These are phyloP conservation scores for Pyracantha coccinea DNA, from an alignment of 331 rosid genomes.

Conservation along the genomic window DNA sequence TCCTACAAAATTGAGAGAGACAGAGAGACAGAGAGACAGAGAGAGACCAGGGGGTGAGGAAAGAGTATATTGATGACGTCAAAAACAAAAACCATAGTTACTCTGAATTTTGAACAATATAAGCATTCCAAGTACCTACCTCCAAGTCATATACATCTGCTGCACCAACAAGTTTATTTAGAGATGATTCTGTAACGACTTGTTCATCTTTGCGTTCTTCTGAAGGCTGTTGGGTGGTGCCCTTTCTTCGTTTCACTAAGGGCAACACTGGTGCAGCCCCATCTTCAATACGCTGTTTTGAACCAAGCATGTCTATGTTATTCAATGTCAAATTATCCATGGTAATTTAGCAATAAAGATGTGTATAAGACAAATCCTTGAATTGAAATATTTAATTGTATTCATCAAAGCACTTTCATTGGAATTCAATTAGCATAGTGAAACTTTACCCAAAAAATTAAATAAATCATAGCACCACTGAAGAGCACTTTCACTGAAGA, in stretches of 20 bases:
- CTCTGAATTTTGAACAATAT: neutral
- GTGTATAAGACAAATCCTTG: neutral
- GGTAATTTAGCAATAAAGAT: neutral
- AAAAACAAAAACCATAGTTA: neutral
- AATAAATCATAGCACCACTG: neutral
- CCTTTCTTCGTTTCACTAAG: constrained; percentile 48
- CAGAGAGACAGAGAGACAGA: neutral
- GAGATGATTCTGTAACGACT: constrained; percentile 56
- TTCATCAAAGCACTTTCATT: neutral
- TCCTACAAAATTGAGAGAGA: constrained; percentile 36
- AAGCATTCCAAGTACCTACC: constrained; percentile 28
- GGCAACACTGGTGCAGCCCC: constrained; percentile 46
- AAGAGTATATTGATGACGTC: neutral
- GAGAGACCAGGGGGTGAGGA: neutral
- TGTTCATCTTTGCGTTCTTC: constrained; percentile 53
- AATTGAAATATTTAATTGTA: neutral
- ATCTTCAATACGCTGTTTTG: constrained; percentile 40
- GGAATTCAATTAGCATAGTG: neutral
- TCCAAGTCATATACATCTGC: constrained; percentile 60
- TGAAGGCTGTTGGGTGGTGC: constrained; percentile 31
- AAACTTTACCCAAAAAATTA: no score
- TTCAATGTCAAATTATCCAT: neutral
- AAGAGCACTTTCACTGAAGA: neutral
- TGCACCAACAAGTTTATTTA: constrained; percentile 68
- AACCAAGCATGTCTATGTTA: neutral